These are phyloP conservation scores for Alnus glutinosa DNA, from an alignment of 306 rosid genomes.

Conservation along the genomic window DNA sequence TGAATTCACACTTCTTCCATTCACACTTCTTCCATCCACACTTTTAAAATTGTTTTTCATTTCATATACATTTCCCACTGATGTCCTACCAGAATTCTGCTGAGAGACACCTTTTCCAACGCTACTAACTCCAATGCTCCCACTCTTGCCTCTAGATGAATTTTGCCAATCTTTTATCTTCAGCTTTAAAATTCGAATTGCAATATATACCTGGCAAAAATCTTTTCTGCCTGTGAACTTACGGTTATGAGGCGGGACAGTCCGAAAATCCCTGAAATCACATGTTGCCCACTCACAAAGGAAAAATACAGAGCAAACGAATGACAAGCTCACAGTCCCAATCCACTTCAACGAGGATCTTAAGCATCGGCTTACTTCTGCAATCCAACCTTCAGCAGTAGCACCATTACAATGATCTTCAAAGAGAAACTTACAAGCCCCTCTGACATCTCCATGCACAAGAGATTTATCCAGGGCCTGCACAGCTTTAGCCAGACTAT, in stretches of 20 bases:
- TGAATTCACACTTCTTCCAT: constrained; percentile 35
- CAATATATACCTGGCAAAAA: constrained; percentile 76
- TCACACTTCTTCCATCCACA: constrained; percentile 36
- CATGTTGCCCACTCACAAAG: constrained; percentile 99
- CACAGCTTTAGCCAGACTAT: constrained; percentile 76
- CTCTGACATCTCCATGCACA: constrained; percentile 66
- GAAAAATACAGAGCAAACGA: constrained; percentile 76
- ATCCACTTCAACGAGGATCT: constrained; percentile 85
- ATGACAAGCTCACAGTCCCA: constrained; percentile 57
- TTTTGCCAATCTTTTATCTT: constrained; percentile 55
- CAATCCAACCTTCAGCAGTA: constrained; percentile 66
- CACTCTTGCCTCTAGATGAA: constrained; percentile 42
- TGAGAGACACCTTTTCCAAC: constrained; percentile 46
- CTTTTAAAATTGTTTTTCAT: constrained; percentile 38
- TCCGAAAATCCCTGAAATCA: constrained; percentile 79
- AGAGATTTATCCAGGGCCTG: constrained; percentile 79
- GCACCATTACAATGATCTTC: constrained; percentile 74
- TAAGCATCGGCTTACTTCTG: constrained; percentile 76
- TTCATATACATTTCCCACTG: constrained; percentile 37
- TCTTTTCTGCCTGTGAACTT: constrained; percentile 86
- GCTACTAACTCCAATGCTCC: constrained; percentile 32
- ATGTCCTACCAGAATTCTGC: constrained; percentile 36
- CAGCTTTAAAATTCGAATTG: constrained; percentile 71
- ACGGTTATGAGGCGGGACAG: constrained; percentile 53
- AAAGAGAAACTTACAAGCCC: constrained; percentile 67